Evolutionary conservation across 345 rosid species (phyloP), one percentile per base, ranked within the genome.

Genomic region (Aquilaria malaccensis): DNA sequence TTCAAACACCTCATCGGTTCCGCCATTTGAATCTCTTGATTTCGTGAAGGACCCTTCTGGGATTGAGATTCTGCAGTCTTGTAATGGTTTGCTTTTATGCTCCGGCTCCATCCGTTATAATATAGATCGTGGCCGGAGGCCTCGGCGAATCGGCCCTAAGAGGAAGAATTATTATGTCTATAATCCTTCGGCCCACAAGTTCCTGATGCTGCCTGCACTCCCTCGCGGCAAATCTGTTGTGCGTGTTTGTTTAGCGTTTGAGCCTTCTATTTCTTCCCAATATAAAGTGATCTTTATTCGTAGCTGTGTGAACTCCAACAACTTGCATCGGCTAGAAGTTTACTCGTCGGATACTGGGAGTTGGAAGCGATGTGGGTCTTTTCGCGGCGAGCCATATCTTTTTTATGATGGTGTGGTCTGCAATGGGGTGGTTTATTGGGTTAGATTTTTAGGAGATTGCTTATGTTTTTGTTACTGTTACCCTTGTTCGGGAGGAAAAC

Each of bases 21-120:
- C 62, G 31, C 52, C 61, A 22, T 62, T 63, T 54, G 7, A 13
- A 11, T 41, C 47, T 45, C 73, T 61, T 30, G 56, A 61, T 71
- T 71, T 61, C 64, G 49, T 58, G 32, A 22, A 41, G 51, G 74
- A 75, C 51, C 73, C 66, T 3, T 56, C 74, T 11, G 71, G 68
- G 11, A 50, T 64, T 45, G 73, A 73, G 55, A 62, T 71, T 55
- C 11, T 71, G 47, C 78, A 78, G 55, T 78, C 81, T 33, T 74
- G 70, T 62, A 74, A 71, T 45, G 82, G 76, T 31, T 65, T 78
- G 55, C 68, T 78, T 31, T 65, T 78, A 30, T 74, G 79, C 64
- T 69, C 72, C 29, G 65, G 67, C 60, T 62, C 59, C 15, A 22
- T 22, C 22, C 22, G 22, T 22, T 22, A 22, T 22, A 22, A 22